phyloP scores from a whole-genome alignment of 768 basidiomycete species.

The Pleurotus djamor region DNA sequence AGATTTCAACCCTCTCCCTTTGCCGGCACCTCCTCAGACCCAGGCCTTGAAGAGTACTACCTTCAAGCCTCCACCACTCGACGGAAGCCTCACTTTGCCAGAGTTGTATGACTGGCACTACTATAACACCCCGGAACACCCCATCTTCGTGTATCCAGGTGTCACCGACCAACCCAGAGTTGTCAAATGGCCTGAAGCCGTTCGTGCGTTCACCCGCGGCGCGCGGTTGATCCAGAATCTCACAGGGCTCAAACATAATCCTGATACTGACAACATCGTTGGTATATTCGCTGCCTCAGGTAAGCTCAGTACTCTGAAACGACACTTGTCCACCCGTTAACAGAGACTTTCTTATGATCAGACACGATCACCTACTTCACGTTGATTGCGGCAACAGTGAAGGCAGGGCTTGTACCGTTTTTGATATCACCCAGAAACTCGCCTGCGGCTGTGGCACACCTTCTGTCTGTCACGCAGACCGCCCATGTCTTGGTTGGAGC shows the following conservation, averaged over 20 bases:
- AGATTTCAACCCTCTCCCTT: background rate
- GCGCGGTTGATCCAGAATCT: slow-evolving; percentile 12
- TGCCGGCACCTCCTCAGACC: background rate
- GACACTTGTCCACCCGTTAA: background rate
- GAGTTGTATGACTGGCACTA: slow-evolving; percentile 3
- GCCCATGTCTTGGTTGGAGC: slow-evolving; percentile 19
- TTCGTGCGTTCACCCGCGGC: slow-evolving; percentile 20
- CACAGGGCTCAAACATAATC: background rate
- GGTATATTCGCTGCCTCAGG: slow-evolving; percentile 23
- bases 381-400: slow-evolving; percentile 23
- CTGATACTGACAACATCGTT: slow-evolving; percentile 14
- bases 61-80: background rate
- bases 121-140: slow-evolving; percentile 7
- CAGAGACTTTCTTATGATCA: background rate
- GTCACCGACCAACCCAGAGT: slow-evolving; percentile 7
- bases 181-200: slow-evolving; percentile 21
- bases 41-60: slow-evolving; percentile 11
- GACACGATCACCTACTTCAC: slow-evolving; percentile 33
- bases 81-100: background rate
- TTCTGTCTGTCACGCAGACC: slow-evolving; percentile 17
- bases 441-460: slow-evolving; percentile 38
- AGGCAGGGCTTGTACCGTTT: slow-evolving; percentile 31
- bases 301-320: slow-evolving; percentile 5
- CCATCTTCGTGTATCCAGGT: slow-evolving; percentile 11
- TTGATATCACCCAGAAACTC: slow-evolving; percentile 40